Conservation (phyloP, 495 filamentous ascomycete species). For the Penicillium nucicola region DNA sequence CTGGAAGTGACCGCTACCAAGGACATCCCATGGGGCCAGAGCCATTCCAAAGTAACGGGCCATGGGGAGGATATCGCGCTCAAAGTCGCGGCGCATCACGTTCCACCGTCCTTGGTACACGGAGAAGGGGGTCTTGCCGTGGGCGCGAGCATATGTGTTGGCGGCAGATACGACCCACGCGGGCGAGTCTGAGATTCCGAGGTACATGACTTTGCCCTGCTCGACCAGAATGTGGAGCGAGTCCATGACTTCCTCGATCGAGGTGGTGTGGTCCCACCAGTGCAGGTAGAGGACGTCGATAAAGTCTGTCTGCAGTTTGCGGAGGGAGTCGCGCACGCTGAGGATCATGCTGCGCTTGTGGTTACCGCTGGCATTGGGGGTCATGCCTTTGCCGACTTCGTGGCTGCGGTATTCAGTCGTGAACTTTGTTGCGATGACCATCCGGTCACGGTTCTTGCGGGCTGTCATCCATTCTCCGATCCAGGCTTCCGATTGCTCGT, state of each 20-base stretch:
- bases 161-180: conserved; percentile 61
- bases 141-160: conserved; percentile 57
- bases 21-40: conserved; percentile 52
- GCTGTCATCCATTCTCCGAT: conserved; percentile 58
- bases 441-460: conserved; percentile 55
- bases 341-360: conserved; percentile 50
- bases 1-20: conserved; percentile 55
- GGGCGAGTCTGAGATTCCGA: conserved; percentile 61
- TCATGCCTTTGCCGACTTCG: conserved; percentile 41
- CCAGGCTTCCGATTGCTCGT: conserved; percentile 52
- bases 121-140: conserved; percentile 59
- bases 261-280: conserved; percentile 57
- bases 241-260: conserved; percentile 61
- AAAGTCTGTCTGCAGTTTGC: conserved; percentile 62
- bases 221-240: conserved; percentile 53
- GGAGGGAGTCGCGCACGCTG: conserved; percentile 52
- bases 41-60: conserved; percentile 54
- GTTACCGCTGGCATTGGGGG: conserved; percentile 55
- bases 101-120: conserved; percentile 68
- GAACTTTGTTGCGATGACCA: conserved; percentile 76
- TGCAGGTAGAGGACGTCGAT: conserved; percentile 65
- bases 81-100: conserved; percentile 49
- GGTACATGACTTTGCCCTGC: conserved; percentile 59
- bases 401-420: conserved; percentile 37
- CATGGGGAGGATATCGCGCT: conserved; percentile 59